Conservation (phyloP, 2,329 filamentous ascomycete species). For the Trichoderma lentiforme region DNA sequence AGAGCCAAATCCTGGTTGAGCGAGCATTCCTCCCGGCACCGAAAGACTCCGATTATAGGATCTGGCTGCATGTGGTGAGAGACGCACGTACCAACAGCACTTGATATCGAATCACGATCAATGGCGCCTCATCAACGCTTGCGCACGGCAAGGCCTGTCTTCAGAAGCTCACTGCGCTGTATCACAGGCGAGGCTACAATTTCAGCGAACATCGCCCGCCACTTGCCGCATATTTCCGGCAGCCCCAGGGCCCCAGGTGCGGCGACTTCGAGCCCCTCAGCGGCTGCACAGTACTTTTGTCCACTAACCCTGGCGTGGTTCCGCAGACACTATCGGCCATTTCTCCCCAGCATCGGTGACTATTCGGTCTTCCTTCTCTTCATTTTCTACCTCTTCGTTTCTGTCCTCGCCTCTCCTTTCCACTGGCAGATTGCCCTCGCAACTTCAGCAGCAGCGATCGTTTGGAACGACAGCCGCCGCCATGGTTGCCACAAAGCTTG, state of each 20-base stretch:
- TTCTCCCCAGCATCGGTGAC: background rate
- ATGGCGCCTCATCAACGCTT: conserved; percentile 15
- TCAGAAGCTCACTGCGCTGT: background rate
- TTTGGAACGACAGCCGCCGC: conserved; percentile 51
- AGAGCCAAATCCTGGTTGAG: background rate
- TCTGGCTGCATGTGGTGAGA: background rate
- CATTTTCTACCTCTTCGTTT: background rate
- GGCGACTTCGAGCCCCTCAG: conserved; percentile 1
- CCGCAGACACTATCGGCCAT: background rate
- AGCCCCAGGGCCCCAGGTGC: background rate
- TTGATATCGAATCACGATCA: background rate
- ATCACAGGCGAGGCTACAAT: background rate
- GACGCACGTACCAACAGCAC: background rate
- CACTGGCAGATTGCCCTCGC: conserved; percentile 4
- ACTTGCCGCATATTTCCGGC: conserved; percentile 15
- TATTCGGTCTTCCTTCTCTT: background rate
- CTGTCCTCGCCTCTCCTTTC: background rate
- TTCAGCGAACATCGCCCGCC: background rate
- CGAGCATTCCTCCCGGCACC: background rate
- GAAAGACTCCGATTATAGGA: background rate
- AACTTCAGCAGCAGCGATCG: conserved; percentile 23
- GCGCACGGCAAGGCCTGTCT: background rate
- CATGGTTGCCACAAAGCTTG: conserved; percentile 89
- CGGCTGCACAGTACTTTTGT: conserved; percentile 2
- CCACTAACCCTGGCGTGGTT: background rate